These are phyloP conservation scores for Aspergillus carbonarius DNA, from an alignment of 2,329 filamentous ascomycete species.

Conservation along the genomic window DNA sequence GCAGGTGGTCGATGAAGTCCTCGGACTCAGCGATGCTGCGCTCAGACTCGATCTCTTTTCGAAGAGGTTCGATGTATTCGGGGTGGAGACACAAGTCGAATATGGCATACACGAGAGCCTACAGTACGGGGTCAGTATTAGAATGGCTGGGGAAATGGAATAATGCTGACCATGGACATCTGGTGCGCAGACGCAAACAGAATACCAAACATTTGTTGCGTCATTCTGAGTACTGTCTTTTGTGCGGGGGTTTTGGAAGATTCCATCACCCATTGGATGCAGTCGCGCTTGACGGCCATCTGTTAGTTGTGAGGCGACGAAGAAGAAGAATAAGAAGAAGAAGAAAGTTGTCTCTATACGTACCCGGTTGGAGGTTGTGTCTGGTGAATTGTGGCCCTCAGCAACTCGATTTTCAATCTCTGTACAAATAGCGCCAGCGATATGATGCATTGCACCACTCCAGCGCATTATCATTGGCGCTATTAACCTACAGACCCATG, in stretches of 20 bases:
- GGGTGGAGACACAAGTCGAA: background rate
- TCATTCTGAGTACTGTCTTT: background rate
- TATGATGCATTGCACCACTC: background rate
- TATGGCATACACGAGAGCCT: background rate
- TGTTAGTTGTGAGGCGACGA: background rate
- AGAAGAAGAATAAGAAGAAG: too few species aligned
- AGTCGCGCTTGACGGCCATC: background rate
- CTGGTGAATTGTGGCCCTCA: background rate
- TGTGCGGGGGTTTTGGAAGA: background rate
- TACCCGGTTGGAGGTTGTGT: background rate
- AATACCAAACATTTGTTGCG: background rate
- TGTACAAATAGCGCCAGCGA: background rate
- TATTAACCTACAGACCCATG: background rate
- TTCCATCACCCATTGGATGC: background rate
- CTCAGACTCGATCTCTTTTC: background rate
- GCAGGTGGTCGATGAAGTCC: background rate
- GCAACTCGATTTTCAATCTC: background rate
- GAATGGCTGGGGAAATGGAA: background rate
- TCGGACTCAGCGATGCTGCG: background rate
- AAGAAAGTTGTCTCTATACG: background rate
- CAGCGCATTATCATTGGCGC: background rate
- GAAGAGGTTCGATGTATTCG: background rate
- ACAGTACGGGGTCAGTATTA: background rate
- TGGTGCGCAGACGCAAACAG: background rate
- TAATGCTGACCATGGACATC: background rate